These are phyloP conservation scores for Salicornia ramosissima DNA, from an alignment of 148 eudicot species.

Conservation along the genomic window DNA sequence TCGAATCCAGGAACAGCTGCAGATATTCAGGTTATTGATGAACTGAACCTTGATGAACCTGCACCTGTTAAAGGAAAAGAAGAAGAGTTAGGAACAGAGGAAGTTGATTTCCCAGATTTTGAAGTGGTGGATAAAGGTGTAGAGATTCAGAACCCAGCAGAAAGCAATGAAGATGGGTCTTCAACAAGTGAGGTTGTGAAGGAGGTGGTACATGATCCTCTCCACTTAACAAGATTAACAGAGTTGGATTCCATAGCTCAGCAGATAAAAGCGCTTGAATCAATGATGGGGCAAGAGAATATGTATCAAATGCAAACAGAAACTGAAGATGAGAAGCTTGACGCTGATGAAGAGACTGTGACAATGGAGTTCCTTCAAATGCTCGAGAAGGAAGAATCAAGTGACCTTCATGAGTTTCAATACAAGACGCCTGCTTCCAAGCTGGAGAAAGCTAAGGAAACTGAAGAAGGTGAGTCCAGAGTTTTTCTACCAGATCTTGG, in stretches of 20 bases:
- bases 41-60: conserved; percentile 81
- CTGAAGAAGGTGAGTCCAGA: conserved; percentile 40
- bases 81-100: conserved; percentile 46
- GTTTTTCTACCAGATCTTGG: conserved; percentile 78
- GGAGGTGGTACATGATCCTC: conserved; percentile 73
- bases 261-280: conserved; percentile 90
- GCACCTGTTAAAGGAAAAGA: conserved; percentile 41
- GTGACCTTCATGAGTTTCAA: conserved; percentile 18
- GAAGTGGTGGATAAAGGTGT: conserved; percentile 91
- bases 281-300: conserved; percentile 62
- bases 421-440: conserved; percentile 25
- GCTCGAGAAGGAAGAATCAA: conserved; percentile 54
- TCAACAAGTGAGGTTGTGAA: conserved; percentile 81
- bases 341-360: conserved; percentile 81
- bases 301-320: conserved; percentile 37
- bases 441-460: conserved; percentile 28
- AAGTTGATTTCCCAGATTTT: conserved; percentile 63
- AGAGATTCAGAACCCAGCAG: conserved; percentile 45
- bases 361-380: conserved; percentile 84
- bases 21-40: conserved; percentile 67
- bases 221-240: conserved; percentile 50
- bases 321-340: conserved; percentile 51
- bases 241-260: conserved; percentile 90
- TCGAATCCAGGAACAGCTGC: conserved; percentile 46
- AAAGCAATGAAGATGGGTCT: conserved; percentile 44